Evolutionary conservation across 2,329 filamentous ascomycete genomes (phyloP), one percentile per base, ranked within the genome.

Genomic region (Fusarium devonianum): DNA sequence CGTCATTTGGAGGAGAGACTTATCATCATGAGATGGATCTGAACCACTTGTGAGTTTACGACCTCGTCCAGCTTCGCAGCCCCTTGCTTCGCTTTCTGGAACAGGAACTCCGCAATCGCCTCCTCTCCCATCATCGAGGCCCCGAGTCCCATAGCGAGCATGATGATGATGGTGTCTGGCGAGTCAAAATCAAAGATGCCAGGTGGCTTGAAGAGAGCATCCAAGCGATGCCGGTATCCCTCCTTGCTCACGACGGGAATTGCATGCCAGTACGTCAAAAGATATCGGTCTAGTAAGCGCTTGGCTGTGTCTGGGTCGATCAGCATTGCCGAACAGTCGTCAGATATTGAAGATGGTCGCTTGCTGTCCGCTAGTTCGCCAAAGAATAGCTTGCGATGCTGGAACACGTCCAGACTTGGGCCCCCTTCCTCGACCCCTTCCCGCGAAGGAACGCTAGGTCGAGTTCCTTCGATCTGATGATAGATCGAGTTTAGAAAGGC

Each of bases 1-100:
- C 58, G 53, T 21, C 28, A 8, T 9, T 12, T 14, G 17, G 25
- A 14, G n/a, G 38, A 17, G 3, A 32, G 23, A 56, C 74, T 74
- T 73, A 77, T 77, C 73, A 77, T 75, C 21, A 77, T 62, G 11
- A 76, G 55, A 1, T 73, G 68, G 6, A 76, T 67, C 47, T 77
- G 75, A 4, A 77, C 66, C 1, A 71, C 71, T 40, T 77, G 73
- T 11, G 75, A 55, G 32, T 77, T 77, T 3, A 77, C 75, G 12
- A 75, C 69, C 18, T 77, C 75, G 34, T 77, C 75, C 35, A 73
- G 65, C 5, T 67, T 63, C 5, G 58, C 59, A 10, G 67, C 61
- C 0, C 71, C 70, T 19, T 69, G 67, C 53, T 74, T 77, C 4
- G 73, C 73, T n/a, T 71, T 73, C 19, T 76, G 71, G 16, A 73